A percentile compares a stretch with the other conserved stretches of the same genome.
Conservation (phyloP, 345 rosid genomes). For the Theobroma cacao region DNA sequence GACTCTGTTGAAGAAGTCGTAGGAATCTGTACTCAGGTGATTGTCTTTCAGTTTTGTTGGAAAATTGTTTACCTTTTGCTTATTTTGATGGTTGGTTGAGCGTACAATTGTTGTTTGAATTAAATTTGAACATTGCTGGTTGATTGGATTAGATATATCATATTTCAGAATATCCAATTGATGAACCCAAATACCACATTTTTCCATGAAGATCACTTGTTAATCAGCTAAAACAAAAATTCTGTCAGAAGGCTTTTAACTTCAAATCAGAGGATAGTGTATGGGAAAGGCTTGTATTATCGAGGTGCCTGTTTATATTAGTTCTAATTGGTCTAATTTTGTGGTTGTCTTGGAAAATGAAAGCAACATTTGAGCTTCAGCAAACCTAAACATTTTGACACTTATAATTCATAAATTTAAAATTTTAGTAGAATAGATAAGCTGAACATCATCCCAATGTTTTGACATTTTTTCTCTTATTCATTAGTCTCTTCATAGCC, state of each 20-base stretch:
- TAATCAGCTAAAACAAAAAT: background rate
- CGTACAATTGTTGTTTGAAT: background rate
- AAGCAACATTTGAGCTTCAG: background rate
- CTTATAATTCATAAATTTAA: no score
- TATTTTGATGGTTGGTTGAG: background rate
- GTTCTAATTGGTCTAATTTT: background rate
- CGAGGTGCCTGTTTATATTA: background rate
- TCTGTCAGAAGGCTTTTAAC: background rate
- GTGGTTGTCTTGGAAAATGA: background rate
- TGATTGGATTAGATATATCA: background rate
- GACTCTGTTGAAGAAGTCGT: constrained; percentile 68
- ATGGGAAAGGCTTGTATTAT: background rate
- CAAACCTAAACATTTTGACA: background rate
- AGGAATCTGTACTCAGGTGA: constrained; percentile 80
- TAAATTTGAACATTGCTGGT: background rate
- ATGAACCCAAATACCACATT: background rate
- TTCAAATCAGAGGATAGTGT: background rate
- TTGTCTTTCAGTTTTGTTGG: background rate
- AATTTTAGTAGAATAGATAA: background rate
- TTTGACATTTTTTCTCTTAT: background rate
- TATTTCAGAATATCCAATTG: background rate
- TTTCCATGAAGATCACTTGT: background rate
- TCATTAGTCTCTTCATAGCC: background rate
- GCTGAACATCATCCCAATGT: background rate
- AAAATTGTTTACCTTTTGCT: background rate